Conservation (phyloP, 768 basidiomycete species). For the Xerocomellus dryophilus region DNA sequence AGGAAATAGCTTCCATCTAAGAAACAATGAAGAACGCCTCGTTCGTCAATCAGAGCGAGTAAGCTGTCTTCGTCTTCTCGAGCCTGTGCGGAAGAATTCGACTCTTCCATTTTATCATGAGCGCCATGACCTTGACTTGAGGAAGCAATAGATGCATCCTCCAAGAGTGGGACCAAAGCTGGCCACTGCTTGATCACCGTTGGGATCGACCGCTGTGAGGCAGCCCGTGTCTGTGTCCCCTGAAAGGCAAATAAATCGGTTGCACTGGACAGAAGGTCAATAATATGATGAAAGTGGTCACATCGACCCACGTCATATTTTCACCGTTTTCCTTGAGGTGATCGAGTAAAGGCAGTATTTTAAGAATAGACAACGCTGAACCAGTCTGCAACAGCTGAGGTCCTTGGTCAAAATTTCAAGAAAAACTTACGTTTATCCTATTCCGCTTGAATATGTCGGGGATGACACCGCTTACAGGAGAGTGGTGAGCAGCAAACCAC, state of each 20-base stretch:
- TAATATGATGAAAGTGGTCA: conserved; percentile 4
- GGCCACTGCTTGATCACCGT: conserved; percentile 68
- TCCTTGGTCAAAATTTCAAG: neutral
- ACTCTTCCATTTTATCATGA: conserved; percentile 27
- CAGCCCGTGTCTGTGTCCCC: conserved; percentile 53
- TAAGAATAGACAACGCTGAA: conserved; percentile 68
- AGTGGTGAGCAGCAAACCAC: conserved; percentile 64
- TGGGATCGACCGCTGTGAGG: conserved; percentile 48
- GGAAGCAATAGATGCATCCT: conserved; percentile 60
- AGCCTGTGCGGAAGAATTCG: conserved; percentile 23
- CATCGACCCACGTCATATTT: conserved; percentile 54
- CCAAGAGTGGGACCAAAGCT: conserved; percentile 50
- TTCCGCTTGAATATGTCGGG: conserved; percentile 77
- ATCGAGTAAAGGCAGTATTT: conserved; percentile 68
- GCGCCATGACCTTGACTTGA: conserved; percentile 34
- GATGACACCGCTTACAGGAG: conserved; percentile 41
- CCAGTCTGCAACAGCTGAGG: conserved; percentile 54
- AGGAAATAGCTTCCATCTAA: conserved; percentile 76
- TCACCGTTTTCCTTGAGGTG: conserved; percentile 63
- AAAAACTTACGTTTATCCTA: conserved; percentile 53
- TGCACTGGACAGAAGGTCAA: conserved; percentile 45
- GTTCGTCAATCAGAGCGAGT: conserved; percentile 55
- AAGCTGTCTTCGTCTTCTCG: conserved; percentile 62
- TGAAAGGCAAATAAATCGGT: conserved; percentile 82
- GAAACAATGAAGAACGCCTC: conserved; percentile 60